These are phyloP conservation scores for Kluyveromyces sp. DNA, from an alignment of 1,139 yeast genomes.

Conservation along the genomic window DNA sequence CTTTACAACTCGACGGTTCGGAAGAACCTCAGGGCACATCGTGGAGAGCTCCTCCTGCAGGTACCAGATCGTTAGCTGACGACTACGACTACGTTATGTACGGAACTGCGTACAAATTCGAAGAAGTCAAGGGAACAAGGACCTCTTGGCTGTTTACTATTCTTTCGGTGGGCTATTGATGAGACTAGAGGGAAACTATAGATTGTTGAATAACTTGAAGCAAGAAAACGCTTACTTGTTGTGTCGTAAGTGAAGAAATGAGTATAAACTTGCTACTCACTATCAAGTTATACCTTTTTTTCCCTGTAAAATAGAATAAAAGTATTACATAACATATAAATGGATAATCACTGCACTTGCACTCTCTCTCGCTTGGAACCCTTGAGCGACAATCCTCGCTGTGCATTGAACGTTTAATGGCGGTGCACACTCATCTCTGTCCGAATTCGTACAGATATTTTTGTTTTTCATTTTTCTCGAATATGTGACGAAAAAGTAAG, in stretches of 20 bases:
- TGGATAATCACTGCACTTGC: too few species aligned
- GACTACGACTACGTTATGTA: conserved; percentile 98
- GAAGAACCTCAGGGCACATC: conserved; percentile 37
- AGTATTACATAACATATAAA: too few species aligned
- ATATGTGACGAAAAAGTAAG: too few species aligned
- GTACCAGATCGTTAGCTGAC: conserved; percentile 82
- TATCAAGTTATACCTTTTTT: too few species aligned
- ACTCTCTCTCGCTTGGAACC: too few species aligned
- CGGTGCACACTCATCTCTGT: too few species aligned
- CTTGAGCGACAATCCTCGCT: too few species aligned
- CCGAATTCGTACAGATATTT: too few species aligned
- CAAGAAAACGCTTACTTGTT: conserved; percentile 91
- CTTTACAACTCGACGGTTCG: conserved; percentile 55
- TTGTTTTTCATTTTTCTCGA: too few species aligned
- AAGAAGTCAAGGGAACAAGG: conserved; percentile 59
- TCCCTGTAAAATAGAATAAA: too few species aligned
- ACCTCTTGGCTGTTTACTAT: conserved; percentile 76
- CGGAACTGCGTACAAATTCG: conserved; percentile 96
- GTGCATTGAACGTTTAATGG: too few species aligned
- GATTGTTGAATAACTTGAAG: conserved; percentile 79
- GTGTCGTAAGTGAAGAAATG: conserved; percentile 45
- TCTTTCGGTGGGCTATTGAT: conserved; percentile 93
- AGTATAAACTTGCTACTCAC: background rate
- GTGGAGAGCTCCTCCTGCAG: conserved; percentile 89
- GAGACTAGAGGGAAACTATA: conserved; percentile 92